Evolutionary conservation across 2,329 filamentous ascomycete species (phyloP).

Genomic region (Chrysoporthe deuterocubensis): DNA sequence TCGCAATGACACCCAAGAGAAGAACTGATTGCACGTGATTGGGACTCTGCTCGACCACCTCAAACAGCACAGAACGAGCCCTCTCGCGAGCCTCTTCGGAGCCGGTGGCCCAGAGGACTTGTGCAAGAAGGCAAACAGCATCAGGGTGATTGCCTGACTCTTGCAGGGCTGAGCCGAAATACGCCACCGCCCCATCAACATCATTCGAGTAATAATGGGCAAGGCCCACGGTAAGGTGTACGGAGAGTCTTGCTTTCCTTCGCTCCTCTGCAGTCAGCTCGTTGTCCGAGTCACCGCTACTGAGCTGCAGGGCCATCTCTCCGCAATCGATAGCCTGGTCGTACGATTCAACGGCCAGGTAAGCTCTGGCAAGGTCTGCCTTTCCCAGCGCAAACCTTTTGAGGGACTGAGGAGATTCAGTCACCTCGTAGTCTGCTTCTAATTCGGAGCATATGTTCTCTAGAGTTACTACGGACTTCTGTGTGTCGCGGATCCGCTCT

Average conservation of each 20-base stretch:
- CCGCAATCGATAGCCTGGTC: constrained; percentile 76
- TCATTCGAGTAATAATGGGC: constrained; percentile 74
- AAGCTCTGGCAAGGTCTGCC: constrained; percentile 82
- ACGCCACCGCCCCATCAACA: constrained; percentile 71
- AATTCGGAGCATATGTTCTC: constrained; percentile 69
- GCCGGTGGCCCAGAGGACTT: constrained; percentile 92
- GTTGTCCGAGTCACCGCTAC: constrained; percentile 70
- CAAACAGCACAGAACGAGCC: constrained; percentile 80
- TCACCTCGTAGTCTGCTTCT: constrained; percentile 82
- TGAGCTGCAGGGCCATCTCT: constrained; percentile 78
- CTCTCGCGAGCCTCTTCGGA: constrained; percentile 73
- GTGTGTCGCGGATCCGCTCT: constrained; percentile 75
- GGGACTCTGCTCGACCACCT: constrained; percentile 73
- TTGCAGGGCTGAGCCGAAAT: constrained; percentile 78
- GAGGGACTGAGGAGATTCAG: constrained; percentile 75
- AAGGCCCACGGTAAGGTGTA: constrained; percentile 83
- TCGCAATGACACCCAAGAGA: constrained; percentile 80
- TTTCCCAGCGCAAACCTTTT: constrained; percentile 81
- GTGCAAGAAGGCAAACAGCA: constrained; percentile 82
- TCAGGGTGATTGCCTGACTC: constrained; percentile 80
- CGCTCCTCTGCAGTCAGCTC: constrained; percentile 69
- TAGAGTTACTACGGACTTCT: constrained; percentile 66
- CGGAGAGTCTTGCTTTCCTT: constrained; percentile 75
- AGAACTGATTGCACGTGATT: constrained; percentile 80
- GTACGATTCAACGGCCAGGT: constrained; percentile 71